These are phyloP conservation scores for Alternaria longipes DNA, from an alignment of 2,329 filamentous ascomycete species.

Conservation along the genomic window DNA sequence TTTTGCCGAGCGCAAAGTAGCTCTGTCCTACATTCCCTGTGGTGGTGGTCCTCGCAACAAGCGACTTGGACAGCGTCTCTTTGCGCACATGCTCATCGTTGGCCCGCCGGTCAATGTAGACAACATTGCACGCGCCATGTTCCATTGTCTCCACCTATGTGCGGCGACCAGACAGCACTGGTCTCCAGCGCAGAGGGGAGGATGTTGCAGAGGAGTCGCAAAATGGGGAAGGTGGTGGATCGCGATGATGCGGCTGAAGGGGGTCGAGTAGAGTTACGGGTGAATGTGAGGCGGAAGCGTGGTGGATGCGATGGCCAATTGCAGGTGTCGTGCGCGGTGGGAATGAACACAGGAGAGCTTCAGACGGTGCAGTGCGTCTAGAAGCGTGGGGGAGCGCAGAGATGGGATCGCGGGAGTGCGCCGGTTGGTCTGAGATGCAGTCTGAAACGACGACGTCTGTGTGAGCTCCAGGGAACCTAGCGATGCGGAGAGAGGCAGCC, in stretches of 20 bases:
- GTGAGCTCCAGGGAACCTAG: slow-evolving; percentile 21
- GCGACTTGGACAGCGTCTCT: slow-evolving; percentile 47
- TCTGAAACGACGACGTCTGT: slow-evolving; percentile 46
- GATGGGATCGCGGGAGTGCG: slow-evolving; percentile 28
- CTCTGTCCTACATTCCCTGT: slow-evolving; percentile 46
- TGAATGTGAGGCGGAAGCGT: slow-evolving; percentile 9
- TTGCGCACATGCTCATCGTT: slow-evolving; percentile 52
- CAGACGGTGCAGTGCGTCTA: slow-evolving; percentile 19
- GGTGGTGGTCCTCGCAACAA: slow-evolving; percentile 44
- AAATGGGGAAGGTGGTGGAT: slow-evolving; percentile 24
- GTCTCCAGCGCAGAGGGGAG: slow-evolving; percentile 45
- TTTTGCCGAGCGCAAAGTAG: slow-evolving; percentile 48
- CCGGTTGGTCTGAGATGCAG: slow-evolving; percentile 37
- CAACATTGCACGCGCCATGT: slow-evolving; percentile 56
- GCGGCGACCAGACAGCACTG: slow-evolving; percentile 44
- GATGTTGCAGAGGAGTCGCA: slow-evolving; percentile 28
- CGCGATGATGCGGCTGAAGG: slow-evolving; percentile 17
- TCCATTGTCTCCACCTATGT: slow-evolving; percentile 51
- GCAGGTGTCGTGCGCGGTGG: slow-evolving; percentile 14
- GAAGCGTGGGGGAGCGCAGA: slow-evolving; percentile 30
- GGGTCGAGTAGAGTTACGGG: slow-evolving; percentile 13
- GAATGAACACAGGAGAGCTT: slow-evolving; percentile 18
- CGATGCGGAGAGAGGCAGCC: slow-evolving; percentile 15
- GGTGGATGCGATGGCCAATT: slow-evolving; percentile 28
- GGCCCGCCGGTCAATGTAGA: slow-evolving; percentile 56